Evolutionary conservation across 352 stramenopile genomes (phyloP), one percentile per base, ranked within the genome.

Genomic region (Phytophthora sp.): DNA sequence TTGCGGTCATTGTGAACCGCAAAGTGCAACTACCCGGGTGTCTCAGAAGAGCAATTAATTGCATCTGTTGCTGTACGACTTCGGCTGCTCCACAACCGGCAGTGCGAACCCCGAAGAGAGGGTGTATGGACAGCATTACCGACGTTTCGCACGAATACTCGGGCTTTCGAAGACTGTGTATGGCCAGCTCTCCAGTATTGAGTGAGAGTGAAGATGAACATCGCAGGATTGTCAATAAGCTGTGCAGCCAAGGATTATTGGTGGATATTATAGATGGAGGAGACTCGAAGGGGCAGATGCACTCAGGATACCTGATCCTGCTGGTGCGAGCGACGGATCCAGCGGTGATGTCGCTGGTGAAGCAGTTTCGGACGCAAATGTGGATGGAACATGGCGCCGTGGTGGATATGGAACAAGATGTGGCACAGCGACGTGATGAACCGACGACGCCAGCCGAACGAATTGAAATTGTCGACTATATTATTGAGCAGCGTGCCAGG

Each of bases 221-320:
- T 45, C 82, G 84, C 2, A 71, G 86, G 18, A 90, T 95, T 20
- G 83, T 95, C 3, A 86, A 88, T 50, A 86, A 90, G 35, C 61
- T 95, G 2, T 91, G 82, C 31, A 77, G 66, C 2, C 79, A 94
- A 70, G 87, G 87, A 0, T 35, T 95, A 0, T 53, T 88, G 3
- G 85, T 95, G 38, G 87, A 95, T 57, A 92, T 95, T 33, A 92
- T 95, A 47, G 87, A 94, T 59, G 87, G 85, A 24, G 86, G 85
- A 20, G 79, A 95, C 53, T 88, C 84, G 16, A 90, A 89, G 24
- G 80, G 84, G 1, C 84, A 94, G 54, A 93, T 94, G 79, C 88
- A 91, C 59, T 86, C 84, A 0, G 84, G 86, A 30, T 95, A 82
- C 39, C 77, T 94, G 24, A 93, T 95, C 53, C 35, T 95, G 27